Conservation (phyloP, 2,329 filamentous ascomycete genomes). For the Nothophoma quercina region DNA sequence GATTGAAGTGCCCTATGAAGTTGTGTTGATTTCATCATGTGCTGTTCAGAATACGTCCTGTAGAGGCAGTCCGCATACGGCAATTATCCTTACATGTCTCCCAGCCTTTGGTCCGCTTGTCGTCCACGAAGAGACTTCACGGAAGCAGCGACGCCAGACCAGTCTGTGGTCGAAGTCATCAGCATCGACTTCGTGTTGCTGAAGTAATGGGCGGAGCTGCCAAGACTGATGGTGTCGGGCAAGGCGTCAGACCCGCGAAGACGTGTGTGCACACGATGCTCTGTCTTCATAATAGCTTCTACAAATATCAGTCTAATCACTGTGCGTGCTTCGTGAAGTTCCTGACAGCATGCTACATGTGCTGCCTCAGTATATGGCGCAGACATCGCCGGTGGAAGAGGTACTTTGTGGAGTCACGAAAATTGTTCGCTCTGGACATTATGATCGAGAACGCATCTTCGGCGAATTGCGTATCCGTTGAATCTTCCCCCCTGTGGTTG, state of each 20-base stretch:
- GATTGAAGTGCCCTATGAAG: not conserved
- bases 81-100: not conserved
- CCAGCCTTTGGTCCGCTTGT: not conserved
- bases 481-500: not conserved
- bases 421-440: not conserved
- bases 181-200: not conserved
- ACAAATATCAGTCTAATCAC: too few species aligned
- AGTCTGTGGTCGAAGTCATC: not conserved
- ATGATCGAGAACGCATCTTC: not conserved
- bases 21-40: not conserved
- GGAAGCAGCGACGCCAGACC: not conserved
- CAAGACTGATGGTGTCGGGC: not conserved
- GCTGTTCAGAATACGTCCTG: not conserved
- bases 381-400: not conserved
- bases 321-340: too few species aligned
- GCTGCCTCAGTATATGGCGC: too few species aligned
- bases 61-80: not conserved
- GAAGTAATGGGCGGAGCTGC: not conserved
- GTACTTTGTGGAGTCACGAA: not conserved
- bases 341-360: too few species aligned
- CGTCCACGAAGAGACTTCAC: too few species aligned
- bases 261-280: slow-evolving; percentile 1
- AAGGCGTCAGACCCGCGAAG: not conserved
- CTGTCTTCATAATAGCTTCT: not conserved
- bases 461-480: not conserved